phyloP scores from a whole-genome alignment of 108 stramenopile species.

The Epipyxis sp. region DNA sequence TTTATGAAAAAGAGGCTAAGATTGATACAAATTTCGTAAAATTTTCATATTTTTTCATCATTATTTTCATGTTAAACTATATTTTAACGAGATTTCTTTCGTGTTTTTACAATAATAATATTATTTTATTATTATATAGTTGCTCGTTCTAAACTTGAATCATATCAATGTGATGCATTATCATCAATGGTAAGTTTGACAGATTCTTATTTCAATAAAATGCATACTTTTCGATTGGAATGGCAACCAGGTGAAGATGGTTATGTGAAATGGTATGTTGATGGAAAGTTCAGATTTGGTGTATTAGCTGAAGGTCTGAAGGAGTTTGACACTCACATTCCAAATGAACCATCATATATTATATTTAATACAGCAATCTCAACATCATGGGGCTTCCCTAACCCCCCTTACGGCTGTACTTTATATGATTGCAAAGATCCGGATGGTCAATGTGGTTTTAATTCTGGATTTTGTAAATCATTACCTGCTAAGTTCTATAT shows the following conservation, averaged over 20 bases:
- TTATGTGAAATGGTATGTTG: slow-evolving; percentile 18
- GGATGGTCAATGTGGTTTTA: slow-evolving; percentile 3
- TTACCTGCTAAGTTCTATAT: slow-evolving; percentile 17
- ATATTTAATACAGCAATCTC: slow-evolving; percentile 32
- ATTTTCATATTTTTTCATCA: too few relatives aligned
- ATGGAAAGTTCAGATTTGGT: neutral
- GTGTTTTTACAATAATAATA: too few relatives aligned
- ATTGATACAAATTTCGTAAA: too few relatives aligned
- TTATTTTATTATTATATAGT: too few relatives aligned
- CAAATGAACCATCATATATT: slow-evolving; percentile 18
- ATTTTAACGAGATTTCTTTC: too few relatives aligned
- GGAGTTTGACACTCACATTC: neutral
- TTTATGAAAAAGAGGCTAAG: too few relatives aligned
- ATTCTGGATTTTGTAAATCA: slow-evolving; percentile 17
- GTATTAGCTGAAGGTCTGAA: neutral
- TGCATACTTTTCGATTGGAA: slow-evolving; percentile 29
- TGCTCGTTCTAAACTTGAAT: slow-evolving; percentile 13
- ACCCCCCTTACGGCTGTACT: slow-evolving; percentile 10
- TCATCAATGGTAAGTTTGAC: slow-evolving; percentile 1
- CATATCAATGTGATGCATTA: slow-evolving; percentile 30
- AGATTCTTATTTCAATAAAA: neutral
- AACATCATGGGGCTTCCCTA: slow-evolving; percentile 31
- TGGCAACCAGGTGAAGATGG: slow-evolving; percentile 28
- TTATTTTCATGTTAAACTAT: too few relatives aligned
- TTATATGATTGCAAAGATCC: slow-evolving; percentile 21